phyloP scores from a whole-genome alignment of 148 eudicot species.

The Dianthus caryophyllus region DNA sequence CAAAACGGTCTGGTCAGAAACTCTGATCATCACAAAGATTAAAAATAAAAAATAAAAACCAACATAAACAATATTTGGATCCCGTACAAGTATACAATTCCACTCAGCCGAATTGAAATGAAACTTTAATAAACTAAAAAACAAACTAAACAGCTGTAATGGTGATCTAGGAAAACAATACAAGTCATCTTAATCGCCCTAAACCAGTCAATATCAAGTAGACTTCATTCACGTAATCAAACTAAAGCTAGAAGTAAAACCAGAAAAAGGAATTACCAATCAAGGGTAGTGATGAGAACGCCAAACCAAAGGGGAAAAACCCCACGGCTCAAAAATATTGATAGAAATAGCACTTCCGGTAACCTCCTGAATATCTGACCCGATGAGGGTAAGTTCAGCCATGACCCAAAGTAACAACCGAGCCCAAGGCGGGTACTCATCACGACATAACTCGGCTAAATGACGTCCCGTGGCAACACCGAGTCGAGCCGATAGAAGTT shows the following conservation, averaged over 20 bases:
- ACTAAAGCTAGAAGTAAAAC: neutral
- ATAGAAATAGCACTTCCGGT: constrained; percentile 92
- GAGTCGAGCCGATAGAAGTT: constrained; percentile 79
- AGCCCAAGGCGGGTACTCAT: constrained; percentile 80
- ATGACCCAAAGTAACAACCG: constrained; percentile 61
- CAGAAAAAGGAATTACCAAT: constrained; percentile 49
- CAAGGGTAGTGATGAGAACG: constrained; percentile 78
- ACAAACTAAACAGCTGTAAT: neutral
- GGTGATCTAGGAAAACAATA: neutral
- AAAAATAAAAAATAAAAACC: no score
- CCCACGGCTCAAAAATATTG: constrained; percentile 68
- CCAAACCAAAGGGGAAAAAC: constrained; percentile 84
- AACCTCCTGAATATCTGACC: constrained; percentile 94
- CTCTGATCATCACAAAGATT: neutral
- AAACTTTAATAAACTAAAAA: constrained; percentile 2
- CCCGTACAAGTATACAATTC: neutral
- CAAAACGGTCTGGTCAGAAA: neutral
- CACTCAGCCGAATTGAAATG: no score
- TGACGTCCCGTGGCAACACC: constrained; percentile 96
- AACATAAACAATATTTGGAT: neutral
- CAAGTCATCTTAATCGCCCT: neutral
- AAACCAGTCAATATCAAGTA: neutral
- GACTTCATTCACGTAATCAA: neutral
- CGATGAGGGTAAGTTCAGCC: constrained; percentile 86
- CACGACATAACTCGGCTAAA: constrained; percentile 87